Conservation (phyloP, 164 flowering plant genomes). For the Kingdonia uniflora region DNA sequence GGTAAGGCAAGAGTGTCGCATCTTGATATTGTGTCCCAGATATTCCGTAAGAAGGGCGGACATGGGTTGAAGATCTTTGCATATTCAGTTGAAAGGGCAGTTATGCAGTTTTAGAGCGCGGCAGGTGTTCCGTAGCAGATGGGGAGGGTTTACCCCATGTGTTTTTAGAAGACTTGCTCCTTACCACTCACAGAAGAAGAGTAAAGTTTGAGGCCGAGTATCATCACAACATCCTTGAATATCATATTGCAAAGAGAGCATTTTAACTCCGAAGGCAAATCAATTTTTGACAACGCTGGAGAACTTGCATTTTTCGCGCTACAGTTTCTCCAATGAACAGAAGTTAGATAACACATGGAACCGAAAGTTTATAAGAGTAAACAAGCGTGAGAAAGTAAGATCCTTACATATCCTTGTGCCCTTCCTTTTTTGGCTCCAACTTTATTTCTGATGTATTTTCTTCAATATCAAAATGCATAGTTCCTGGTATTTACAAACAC, state of each 20-base stretch:
- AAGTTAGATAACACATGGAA: conserved; percentile 5
- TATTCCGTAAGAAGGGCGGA: no score
- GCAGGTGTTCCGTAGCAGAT: no score
- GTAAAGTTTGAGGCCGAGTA: no score
- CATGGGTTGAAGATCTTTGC: no score
- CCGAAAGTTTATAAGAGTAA: not conserved
- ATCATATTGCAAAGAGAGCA: conserved; percentile 4
- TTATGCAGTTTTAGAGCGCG: no score
- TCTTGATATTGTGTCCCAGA: no score
- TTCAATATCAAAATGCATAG: conserved; percentile 10
- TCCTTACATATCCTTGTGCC: conserved; percentile 17
- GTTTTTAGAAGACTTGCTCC: no score
- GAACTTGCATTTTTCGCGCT: conserved; percentile 19
- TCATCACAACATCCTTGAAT: conserved; percentile 67
- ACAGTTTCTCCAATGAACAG: not conserved
- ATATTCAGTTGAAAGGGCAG: no score
- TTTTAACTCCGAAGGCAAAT: not conserved
- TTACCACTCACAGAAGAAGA: no score
- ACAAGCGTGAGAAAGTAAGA: conserved; percentile 10
- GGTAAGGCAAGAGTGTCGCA: no score
- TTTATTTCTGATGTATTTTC: conserved; percentile 8
- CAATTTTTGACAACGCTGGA: conserved; percentile 15
- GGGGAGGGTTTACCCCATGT: no score
- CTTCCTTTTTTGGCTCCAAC: conserved; percentile 17
- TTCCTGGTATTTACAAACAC: conserved; percentile 9